Conservation (phyloP, 495 filamentous ascomycete genomes). For the Xylaria longipes region DNA sequence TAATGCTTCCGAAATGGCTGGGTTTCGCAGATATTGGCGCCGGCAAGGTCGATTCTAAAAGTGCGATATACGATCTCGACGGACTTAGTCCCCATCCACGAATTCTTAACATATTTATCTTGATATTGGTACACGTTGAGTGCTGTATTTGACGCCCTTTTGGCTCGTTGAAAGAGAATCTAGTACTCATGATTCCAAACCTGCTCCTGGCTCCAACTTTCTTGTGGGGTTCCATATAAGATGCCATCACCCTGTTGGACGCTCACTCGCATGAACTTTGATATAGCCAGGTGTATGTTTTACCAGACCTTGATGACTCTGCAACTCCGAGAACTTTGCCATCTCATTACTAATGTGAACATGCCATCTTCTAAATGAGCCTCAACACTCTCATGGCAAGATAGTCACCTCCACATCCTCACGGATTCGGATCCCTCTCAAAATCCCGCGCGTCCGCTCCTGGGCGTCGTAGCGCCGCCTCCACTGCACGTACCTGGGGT, state of each 20-base stretch:
- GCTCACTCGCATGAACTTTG: background rate
- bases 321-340: background rate
- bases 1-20: background rate
- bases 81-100: background rate
- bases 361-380: background rate
- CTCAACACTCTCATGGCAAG: background rate
- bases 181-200: constrained; percentile 11
- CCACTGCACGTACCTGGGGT: background rate
- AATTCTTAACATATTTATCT: background rate
- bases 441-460: background rate
- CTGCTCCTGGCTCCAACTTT: background rate
- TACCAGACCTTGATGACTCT: background rate
- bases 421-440: background rate
- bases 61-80: background rate
- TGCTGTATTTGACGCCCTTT: background rate
- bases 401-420: background rate
- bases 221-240: background rate
- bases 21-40: too few species aligned
- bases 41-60: background rate
- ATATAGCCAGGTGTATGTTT: background rate
- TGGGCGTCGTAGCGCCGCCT: background rate
- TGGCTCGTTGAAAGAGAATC: background rate
- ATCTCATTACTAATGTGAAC: background rate
- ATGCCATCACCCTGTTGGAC: background rate
- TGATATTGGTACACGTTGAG: background rate